Evolutionary conservation across 164 flowering plant genomes (phyloP).

Genomic region (Chimonanthus praecox): DNA sequence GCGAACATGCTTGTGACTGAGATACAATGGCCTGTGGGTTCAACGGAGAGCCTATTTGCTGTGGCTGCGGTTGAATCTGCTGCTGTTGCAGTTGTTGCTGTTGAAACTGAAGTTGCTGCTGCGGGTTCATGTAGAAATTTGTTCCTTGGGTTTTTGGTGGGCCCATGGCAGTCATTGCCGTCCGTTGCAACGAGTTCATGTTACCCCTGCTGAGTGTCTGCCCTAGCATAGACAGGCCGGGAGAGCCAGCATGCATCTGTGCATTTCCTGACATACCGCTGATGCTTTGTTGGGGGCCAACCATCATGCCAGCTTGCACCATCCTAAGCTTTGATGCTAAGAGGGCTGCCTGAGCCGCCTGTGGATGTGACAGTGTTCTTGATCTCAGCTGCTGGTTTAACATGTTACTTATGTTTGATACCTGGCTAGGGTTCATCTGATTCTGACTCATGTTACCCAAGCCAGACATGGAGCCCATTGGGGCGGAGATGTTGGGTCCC

Average conservation of each 20-base stretch:
- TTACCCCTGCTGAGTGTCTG: slow-evolving; percentile 48
- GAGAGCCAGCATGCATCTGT: slow-evolving; percentile 57
- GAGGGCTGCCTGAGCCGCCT: slow-evolving; percentile 35
- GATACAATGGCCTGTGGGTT: background rate
- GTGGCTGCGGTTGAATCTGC: slow-evolving; percentile 55
- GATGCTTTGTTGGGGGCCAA: slow-evolving; percentile 41
- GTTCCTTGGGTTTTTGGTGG: slow-evolving; percentile 72
- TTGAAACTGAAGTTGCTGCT: slow-evolving; percentile 27
- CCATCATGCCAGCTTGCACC: slow-evolving; percentile 41
- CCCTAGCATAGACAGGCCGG: slow-evolving; percentile 67
- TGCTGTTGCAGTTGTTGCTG: slow-evolving; percentile 28
- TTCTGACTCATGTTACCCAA: slow-evolving; percentile 59
- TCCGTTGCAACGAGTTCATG: slow-evolving; percentile 51
- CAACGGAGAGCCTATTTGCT: slow-evolving; percentile 12
- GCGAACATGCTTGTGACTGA: slow-evolving; percentile 7
- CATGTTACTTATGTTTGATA: slow-evolving; percentile 35
- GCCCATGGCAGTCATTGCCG: slow-evolving; percentile 66
- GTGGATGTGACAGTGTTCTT: slow-evolving; percentile 4
- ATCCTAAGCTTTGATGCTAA: slow-evolving; percentile 39
- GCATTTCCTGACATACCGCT: slow-evolving; percentile 56
- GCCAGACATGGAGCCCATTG: slow-evolving; percentile 53
- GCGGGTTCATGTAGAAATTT: slow-evolving; percentile 56
- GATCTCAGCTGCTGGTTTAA: slow-evolving; percentile 54
- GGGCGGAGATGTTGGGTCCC: slow-evolving; percentile 59
- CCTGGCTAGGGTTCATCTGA: slow-evolving; percentile 45